A percentile compares a stretch with the other conserved stretches of the same genome.
These are phyloP conservation scores for Nakazawaea wickerhamii DNA, from an alignment of 805 yeast genomes.

Conservation along the genomic window DNA sequence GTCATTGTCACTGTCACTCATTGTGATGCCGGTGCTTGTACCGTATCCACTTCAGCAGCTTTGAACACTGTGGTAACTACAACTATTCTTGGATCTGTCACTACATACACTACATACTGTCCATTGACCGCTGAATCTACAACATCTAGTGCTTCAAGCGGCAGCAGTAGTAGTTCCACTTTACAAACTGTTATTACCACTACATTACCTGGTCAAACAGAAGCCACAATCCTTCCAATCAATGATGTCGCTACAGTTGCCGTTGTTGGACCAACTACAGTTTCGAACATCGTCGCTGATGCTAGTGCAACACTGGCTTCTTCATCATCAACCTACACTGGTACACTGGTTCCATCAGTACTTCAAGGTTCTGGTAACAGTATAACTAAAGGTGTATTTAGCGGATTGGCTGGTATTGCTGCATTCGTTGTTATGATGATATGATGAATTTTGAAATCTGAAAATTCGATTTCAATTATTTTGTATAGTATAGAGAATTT, in stretches of 20 bases:
- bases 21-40: slow-evolving; percentile 12
- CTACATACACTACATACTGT: slow-evolving; percentile 19
- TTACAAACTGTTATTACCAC: slow-evolving; percentile 10
- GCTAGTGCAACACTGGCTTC: slow-evolving; percentile 7
- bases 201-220: slow-evolving; percentile 9
- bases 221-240: slow-evolving; percentile 10
- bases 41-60: slow-evolving; percentile 9
- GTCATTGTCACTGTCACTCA: slow-evolving; percentile 17
- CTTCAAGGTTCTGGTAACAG: slow-evolving; percentile 8
- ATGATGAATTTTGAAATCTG: background rate
- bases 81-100: slow-evolving; percentile 16
- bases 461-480: background rate
- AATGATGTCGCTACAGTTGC: slow-evolving; percentile 11
- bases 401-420: background rate
- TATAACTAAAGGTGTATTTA: background rate
- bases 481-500: slow-evolving; percentile 2
- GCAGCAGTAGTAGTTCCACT: slow-evolving; percentile 4
- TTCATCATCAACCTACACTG: slow-evolving; percentile 10
- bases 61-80: slow-evolving; percentile 15
- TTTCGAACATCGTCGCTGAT: slow-evolving; percentile 13
- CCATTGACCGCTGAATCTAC: slow-evolving; percentile 13
- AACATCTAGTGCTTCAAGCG: slow-evolving; percentile 8
- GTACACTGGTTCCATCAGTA: slow-evolving; percentile 3
- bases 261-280: slow-evolving; percentile 14
- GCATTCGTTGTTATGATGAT: slow-evolving; percentile 8